Evolutionary conservation across 208 protist species (phyloP).

Genomic region (Leishmania mexicana): DNA sequence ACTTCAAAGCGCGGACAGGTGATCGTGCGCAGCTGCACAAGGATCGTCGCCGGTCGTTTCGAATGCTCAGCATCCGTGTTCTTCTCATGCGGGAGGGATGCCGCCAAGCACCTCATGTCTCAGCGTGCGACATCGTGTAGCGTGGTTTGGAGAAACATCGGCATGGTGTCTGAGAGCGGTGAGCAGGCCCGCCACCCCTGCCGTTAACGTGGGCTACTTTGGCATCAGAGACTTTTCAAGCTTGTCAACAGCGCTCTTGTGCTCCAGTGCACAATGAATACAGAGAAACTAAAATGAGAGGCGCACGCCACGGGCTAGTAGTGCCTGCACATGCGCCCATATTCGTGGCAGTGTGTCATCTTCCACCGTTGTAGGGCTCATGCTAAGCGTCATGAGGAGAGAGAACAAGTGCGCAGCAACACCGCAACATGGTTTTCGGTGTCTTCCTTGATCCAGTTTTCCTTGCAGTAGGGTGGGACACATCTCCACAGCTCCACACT

Average conservation of each 20-base stretch:
- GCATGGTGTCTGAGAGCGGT: background rate
- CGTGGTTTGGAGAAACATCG: background rate
- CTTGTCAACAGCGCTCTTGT: background rate
- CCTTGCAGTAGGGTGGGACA: background rate
- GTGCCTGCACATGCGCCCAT: background rate
- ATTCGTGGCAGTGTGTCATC: background rate
- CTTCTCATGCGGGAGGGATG: too few species aligned
- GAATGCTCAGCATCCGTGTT: background rate
- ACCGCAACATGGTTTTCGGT: background rate
- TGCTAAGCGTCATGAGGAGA: background rate
- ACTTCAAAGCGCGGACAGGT: background rate
- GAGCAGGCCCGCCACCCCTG: background rate
- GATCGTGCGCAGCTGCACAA: background rate
- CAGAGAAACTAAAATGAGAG: background rate
- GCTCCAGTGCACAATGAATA: background rate
- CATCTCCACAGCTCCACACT: background rate
- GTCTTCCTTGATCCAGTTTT: background rate
- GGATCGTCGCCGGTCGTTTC: background rate
- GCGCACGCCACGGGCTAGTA: background rate
- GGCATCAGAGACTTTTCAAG: background rate
- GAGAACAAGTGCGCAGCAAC: background rate
- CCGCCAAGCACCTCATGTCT: background rate
- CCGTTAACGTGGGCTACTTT: background rate
- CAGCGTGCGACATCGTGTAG: background rate
- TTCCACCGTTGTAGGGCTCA: background rate